Evolutionary conservation across 805 yeast genomes (phyloP), one percentile per base, ranked within the genome.

Genomic region (Metschnikowia kunwiensis): DNA sequence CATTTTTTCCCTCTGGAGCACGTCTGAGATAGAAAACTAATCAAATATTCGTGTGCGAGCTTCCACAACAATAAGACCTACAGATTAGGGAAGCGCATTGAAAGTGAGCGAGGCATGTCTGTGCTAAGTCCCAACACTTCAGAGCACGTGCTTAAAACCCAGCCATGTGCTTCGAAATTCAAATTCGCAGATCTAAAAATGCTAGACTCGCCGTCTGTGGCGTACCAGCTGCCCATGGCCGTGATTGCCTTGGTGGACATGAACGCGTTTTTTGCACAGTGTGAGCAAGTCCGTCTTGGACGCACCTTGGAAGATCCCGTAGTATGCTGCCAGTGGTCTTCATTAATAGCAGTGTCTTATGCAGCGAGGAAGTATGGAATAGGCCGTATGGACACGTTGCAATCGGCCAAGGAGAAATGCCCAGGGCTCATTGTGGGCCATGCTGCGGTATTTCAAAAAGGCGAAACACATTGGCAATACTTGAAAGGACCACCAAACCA

Each of bases 261-360:
- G 51, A 95, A 93, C 62, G 97, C 97, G 9, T 93, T 89, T 58
- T 93, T 85, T 60, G 96, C 98, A 0, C 98, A 93, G 55, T 93
- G 82, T 20, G 97, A 93, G 52, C 91, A 83, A 47, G 65, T 86
- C 5, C 62, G 96, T 27, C 68, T 86, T 12, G 82, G 82, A 0
- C 61, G 82, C 11, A 60, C 79, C 1, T 65, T 64, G 2, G 76
- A 78, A 2, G 89, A 80, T 43, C 97, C 98, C 0, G 82, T 93
- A 2, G 97, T 88, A 0, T 89, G 97, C 57, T 86, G 87, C 4
- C 98, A 93, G 53, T 93, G 98, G 98, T 70, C 73, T 31, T 72
- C 89, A 0, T 63, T 93, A 3, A 91, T 93, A 40, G 98, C 98
- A 0, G 94, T 93, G 0, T 78, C 85, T 2, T 86, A 86, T 58